Percentiles rank a stretch among this genome's conserved stretches.
These are phyloP conservation scores for Lactarius indigo DNA, from an alignment of 768 basidiomycete genomes.

Conservation along the genomic window DNA sequence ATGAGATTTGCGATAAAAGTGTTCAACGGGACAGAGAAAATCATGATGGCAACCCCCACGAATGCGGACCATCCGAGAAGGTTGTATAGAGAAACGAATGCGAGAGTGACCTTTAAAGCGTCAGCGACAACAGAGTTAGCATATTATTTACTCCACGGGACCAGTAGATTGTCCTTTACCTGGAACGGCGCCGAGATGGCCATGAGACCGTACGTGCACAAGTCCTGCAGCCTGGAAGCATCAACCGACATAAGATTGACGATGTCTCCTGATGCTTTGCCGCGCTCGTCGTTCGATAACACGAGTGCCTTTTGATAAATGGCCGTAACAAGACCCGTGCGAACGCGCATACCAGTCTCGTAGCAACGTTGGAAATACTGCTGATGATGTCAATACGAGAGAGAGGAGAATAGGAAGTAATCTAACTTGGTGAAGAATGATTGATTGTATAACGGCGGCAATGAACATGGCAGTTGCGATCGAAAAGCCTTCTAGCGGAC, in stretches of 20 bases:
- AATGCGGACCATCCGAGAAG: conserved; percentile 91
- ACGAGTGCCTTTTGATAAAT: conserved; percentile 87
- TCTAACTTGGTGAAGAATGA: conserved; percentile 73
- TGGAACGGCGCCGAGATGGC: conserved; percentile 84
- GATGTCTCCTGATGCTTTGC: conserved; percentile 83
- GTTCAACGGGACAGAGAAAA: conserved; percentile 74
- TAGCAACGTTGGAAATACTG: conserved; percentile 85
- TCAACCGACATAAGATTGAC: conserved; percentile 94
- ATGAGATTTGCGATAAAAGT: conserved; percentile 65
- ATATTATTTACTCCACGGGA: background rate
- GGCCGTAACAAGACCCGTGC: conserved; percentile 78
- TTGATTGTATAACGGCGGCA: conserved; percentile 72
- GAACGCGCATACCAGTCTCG: conserved; percentile 90
- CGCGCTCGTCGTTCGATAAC: conserved; percentile 81
- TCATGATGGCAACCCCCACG: conserved; percentile 85
- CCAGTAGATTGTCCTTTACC: conserved; percentile 35
- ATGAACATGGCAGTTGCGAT: conserved; percentile 80
- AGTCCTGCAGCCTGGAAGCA: conserved; percentile 71
- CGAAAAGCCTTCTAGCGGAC: conserved; percentile 62
- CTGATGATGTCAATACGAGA: background rate
- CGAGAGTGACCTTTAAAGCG: conserved; percentile 63
- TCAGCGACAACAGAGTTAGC: background rate
- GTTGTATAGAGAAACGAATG: conserved; percentile 85
- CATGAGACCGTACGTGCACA: conserved; percentile 82
- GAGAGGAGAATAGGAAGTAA: too few relatives aligned